Percentiles rank a stretch among this genome's conserved stretches.
phyloP scores from a whole-genome alignment of 176 grass and related monocot species.

The Musa itinerans region DNA sequence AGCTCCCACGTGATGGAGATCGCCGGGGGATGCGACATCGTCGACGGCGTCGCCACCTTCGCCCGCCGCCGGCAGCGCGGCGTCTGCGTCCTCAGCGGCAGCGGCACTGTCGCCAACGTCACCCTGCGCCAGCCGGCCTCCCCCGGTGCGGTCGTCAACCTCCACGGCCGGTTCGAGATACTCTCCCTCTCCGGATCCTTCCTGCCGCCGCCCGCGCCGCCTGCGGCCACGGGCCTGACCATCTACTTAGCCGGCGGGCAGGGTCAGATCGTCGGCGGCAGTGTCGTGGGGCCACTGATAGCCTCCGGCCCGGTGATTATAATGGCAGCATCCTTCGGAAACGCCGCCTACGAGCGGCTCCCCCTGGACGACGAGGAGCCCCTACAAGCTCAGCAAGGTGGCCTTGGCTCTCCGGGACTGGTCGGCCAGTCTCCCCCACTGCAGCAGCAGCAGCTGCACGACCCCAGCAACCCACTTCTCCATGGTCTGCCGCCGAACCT shows the following conservation, averaged over 20 bases:
- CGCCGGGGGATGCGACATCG: constrained; percentile 49
- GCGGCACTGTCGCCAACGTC: constrained; percentile 62
- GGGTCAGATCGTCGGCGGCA: constrained; percentile 76
- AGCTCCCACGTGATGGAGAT: constrained; percentile 7
- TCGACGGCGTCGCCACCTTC: constrained; percentile 60
- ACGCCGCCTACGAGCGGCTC: constrained; percentile 73
- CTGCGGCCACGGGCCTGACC: constrained; percentile 65
- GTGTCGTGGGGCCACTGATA: too few species aligned
- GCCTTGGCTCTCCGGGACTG: constrained; percentile 33
- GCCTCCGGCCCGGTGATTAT: too few species aligned
- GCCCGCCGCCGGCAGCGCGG: constrained; percentile 21
- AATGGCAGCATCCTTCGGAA: constrained; percentile 64
- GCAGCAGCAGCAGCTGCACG: constrained; percentile 31
- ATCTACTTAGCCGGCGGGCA: constrained; percentile 73
- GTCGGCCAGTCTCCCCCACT: constrained; percentile 31
- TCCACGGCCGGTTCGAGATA: constrained; percentile 81
- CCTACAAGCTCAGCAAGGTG: constrained; percentile 4
- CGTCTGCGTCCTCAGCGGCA: background rate
- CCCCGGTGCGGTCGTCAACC: constrained; percentile 46
- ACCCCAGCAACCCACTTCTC: constrained; percentile 44
- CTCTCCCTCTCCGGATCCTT: constrained; percentile 81
- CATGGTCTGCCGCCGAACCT: constrained; percentile 65
- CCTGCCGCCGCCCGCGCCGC: constrained; percentile 66
- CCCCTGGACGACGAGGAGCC: constrained; percentile 67
- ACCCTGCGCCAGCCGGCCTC: constrained; percentile 59